A percentile compares a stretch with the other conserved stretches of the same genome.
Evolutionary conservation across 139 green algal genomes (phyloP).

Genomic region (Chlorella sp.): DNA sequence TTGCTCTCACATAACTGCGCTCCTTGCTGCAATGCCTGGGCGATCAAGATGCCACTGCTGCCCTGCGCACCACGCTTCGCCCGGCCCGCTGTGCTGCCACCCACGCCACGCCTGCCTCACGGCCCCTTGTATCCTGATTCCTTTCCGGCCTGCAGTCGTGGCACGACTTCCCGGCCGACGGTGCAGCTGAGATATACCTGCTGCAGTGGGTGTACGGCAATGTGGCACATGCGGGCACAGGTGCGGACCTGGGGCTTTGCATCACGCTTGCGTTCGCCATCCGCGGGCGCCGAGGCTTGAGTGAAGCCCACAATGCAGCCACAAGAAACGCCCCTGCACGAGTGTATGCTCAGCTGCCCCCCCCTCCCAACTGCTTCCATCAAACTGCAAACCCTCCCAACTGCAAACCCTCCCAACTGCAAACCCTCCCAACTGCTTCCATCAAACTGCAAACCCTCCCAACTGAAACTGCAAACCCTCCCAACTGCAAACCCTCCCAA

Average conservation of each 20-base stretch:
- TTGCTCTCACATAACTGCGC: no score
- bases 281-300: no score
- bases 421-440: no score
- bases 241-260: conserved; percentile 35
- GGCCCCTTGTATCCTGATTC: background rate
- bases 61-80: no score
- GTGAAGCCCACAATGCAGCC: no score
- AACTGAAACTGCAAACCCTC: background rate
- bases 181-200: conserved; percentile 32
- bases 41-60: no score
- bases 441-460: no score
- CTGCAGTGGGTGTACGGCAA: conserved; percentile 82
- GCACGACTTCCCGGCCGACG: conserved; percentile 8
- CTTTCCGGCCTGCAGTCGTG: background rate
- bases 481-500: background rate
- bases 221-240: conserved; percentile 55
- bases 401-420: background rate
- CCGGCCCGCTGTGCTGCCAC: no score
- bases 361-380: no score
- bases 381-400: background rate
- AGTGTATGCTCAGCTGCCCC: no score
- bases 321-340: no score
- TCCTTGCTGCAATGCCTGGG: no score
- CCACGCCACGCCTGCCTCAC: background rate
- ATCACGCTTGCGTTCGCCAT: conserved; percentile 26